These are phyloP conservation scores for Astrothelium subdiscretum DNA, from an alignment of 495 filamentous ascomycete genomes.

Conservation along the genomic window DNA sequence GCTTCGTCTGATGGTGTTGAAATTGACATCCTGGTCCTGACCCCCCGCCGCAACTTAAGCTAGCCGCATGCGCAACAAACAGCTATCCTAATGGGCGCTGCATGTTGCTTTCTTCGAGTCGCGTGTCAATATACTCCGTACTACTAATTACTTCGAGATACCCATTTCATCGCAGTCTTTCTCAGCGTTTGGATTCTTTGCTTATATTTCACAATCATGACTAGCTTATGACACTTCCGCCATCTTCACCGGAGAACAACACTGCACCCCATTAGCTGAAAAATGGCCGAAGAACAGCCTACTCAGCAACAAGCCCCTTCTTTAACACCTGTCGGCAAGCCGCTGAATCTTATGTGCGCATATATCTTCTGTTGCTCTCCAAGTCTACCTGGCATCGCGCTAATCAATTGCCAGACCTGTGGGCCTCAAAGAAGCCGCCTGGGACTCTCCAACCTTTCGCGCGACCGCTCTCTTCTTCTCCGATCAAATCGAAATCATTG, in stretches of 20 bases:
- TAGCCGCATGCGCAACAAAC: neutral
- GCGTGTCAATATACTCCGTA: neutral
- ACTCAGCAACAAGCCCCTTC: constrained; percentile 29
- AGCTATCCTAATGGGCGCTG: neutral
- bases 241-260: neutral
- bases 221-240: neutral
- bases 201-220: neutral
- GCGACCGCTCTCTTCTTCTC: constrained; percentile 78
- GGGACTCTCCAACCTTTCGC: constrained; percentile 92
- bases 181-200: neutral
- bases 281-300: constrained; percentile 2
- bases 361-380: neutral
- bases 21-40: neutral
- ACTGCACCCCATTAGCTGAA: neutral
- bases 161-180: neutral
- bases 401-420: constrained; percentile 53
- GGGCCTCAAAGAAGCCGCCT: constrained; percentile 79
- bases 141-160: neutral
- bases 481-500: constrained; percentile 83
- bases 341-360: constrained; percentile 45
- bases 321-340: constrained; percentile 41
- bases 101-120: neutral
- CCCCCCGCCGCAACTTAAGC: neutral
- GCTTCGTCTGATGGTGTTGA: neutral
- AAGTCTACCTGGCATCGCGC: neutral